Base-by-base conservation (phyloP, 2,329 filamentous ascomycete genomes). In the Penicillium crustosum region DNA sequence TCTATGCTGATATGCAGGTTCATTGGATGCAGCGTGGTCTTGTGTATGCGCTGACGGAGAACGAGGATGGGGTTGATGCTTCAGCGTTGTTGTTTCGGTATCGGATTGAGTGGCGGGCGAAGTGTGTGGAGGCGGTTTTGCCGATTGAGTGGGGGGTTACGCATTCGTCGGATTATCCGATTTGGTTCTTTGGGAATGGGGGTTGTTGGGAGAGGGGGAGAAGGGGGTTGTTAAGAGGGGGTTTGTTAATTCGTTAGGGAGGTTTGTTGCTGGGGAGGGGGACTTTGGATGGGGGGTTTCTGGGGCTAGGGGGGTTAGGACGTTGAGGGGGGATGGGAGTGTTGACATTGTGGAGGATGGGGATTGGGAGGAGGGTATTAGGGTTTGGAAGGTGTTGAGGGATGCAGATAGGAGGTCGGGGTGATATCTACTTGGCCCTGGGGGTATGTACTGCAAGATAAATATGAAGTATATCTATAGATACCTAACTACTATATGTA, bases 1-100 rank as follows among this genome's bases (percentile, higher is more conserved):
- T 85, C 6, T 85, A 85, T 61, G 82, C 83, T 3, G 80, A 84
- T 53, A 79, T 84, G 59, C 83, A 85, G 64, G 79, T 85, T 9
- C 78, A 85, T 62, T 71, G 73, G 19, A 77, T 83, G 17, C 76
- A 83, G 66, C 78, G 82, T 7, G 83, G 83, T 0, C 78, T 85
- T 55, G 72, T 79, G 6, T 69, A 78, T 36, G 75, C 76, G 0
- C 71, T 86, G 2, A 74, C 74, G 0, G 51, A 42, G 2, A 67
- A 67, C 0, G 64, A 69, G 17, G 74, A 73, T 3, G 79, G 78
- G 0, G 75, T 78, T 0, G 79, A 76, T 5, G 65, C 63, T 10
- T 62, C 60, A 8, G 69, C 75, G 49, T 71, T 83, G 6, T 61
- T 85, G 0, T 73, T 80, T 43, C 72, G 83, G 3, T 85, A 86